Conservation (phyloP, 768 basidiomycete species). For the Mycena haematopus region DNA sequence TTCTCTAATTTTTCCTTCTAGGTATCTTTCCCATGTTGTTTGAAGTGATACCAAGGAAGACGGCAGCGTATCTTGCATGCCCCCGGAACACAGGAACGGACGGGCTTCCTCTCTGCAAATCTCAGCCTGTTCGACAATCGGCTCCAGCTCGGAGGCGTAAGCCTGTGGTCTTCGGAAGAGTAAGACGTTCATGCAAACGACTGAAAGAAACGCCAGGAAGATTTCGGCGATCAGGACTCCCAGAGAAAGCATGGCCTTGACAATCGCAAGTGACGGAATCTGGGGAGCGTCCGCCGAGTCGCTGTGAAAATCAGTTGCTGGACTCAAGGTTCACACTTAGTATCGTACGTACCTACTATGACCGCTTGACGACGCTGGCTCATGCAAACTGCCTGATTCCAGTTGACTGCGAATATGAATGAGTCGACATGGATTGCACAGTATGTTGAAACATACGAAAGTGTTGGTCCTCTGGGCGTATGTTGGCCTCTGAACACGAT, state of each 20-base stretch:
- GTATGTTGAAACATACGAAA: background rate
- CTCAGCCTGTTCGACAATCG: background rate
- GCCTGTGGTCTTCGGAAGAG: constrained; percentile 7
- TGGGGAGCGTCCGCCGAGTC: background rate
- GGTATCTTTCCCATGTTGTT: constrained; percentile 2
- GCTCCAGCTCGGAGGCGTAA: constrained; percentile 7
- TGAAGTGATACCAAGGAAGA: background rate
- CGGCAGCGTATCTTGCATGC: background rate
- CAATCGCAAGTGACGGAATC: background rate
- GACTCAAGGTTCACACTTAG: background rate
- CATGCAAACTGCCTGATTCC: constrained; percentile 3
- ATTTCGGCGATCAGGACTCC: background rate
- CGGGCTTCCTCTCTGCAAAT: background rate
- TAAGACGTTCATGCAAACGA: background rate
- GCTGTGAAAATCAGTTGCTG: background rate
- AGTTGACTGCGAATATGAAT: constrained; percentile 9
- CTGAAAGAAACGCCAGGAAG: background rate
- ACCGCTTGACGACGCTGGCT: background rate
- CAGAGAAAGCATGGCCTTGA: background rate
- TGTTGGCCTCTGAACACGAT: background rate
- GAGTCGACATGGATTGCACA: background rate
- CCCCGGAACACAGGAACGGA: background rate
- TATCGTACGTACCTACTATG: constrained; percentile 1
- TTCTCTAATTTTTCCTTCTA: constrained; percentile 10
- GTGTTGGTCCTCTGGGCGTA: background rate